Evolutionary conservation across 2,329 filamentous ascomycete species (phyloP).

Genomic region (Hypomyces rosellus): DNA sequence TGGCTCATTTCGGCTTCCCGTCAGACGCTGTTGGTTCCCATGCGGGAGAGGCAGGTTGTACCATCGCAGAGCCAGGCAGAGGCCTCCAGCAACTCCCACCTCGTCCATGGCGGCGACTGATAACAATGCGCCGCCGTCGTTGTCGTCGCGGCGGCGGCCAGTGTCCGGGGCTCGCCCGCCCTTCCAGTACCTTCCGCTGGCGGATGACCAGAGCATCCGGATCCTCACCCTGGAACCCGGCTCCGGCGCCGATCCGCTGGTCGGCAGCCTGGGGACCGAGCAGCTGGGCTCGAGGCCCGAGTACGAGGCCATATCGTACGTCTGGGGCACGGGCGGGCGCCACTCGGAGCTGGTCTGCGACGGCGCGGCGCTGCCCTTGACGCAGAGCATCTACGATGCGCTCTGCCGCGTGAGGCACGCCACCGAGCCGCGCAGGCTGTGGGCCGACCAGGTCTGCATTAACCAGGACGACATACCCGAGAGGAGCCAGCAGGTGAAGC

Average conservation of each 20-base stretch:
- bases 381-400: slow-evolving; percentile 25
- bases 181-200: slow-evolving; percentile 18
- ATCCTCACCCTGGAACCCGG: slow-evolving; percentile 27
- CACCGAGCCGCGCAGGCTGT: slow-evolving; percentile 22
- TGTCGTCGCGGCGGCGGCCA: too few relatives aligned
- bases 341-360: slow-evolving; percentile 18
- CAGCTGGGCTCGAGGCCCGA: slow-evolving; percentile 16
- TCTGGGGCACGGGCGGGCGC: slow-evolving; percentile 25
- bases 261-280: slow-evolving; percentile 21
- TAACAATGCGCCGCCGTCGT: too few relatives aligned
- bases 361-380: slow-evolving; percentile 21
- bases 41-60: too few relatives aligned
- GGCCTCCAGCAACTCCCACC: too few relatives aligned
- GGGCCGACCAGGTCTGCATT: slow-evolving; percentile 37
- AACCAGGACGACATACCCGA: slow-evolving; percentile 32
- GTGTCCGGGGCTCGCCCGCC: too few relatives aligned
- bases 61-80: too few relatives aligned
- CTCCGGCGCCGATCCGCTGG: slow-evolving; percentile 20
- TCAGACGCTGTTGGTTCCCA: too few relatives aligned
- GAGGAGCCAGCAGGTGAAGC: slow-evolving; percentile 29
- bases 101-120: not conserved
- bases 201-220: slow-evolving; percentile 20
- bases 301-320: slow-evolving; percentile 32
- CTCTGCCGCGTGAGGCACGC: slow-evolving; percentile 23
- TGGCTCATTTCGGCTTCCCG: too few relatives aligned